These are phyloP conservation scores for Termitomyces sp. DNA, from an alignment of 1,284 basidiomycete genomes.

Conservation along the genomic window DNA sequence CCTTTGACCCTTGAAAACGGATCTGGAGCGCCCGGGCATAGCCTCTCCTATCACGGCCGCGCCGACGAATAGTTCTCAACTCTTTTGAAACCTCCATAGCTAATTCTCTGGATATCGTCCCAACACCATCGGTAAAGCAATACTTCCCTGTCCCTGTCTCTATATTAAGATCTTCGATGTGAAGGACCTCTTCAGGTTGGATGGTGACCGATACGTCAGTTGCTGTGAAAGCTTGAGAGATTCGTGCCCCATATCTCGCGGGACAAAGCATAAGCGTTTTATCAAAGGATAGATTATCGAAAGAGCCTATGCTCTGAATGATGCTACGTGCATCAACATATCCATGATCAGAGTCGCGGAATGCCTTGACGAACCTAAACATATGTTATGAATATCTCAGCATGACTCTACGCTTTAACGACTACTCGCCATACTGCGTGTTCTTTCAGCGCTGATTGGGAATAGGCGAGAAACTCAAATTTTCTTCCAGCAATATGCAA, in stretches of 20 bases:
- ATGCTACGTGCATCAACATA: constrained; percentile 42
- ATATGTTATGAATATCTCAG: neutral
- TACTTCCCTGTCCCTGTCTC: constrained; percentile 27
- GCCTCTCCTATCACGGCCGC: constrained; percentile 28
- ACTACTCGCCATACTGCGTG: constrained; percentile 36
- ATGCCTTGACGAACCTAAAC: constrained; percentile 43
- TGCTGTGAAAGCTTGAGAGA: constrained; percentile 70
- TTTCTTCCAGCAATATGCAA: constrained; percentile 43
- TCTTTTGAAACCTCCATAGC: constrained; percentile 48
- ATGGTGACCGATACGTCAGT: constrained; percentile 56
- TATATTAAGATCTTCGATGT: constrained; percentile 40
- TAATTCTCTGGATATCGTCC: constrained; percentile 57
- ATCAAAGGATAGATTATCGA: constrained; percentile 42
- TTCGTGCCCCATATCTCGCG: constrained; percentile 64
- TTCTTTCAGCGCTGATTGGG: constrained; percentile 48
- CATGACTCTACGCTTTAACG: neutral
- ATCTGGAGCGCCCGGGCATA: constrained; percentile 53
- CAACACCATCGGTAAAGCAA: constrained; percentile 67
- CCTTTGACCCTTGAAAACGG: constrained; percentile 57
- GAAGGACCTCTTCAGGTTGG: constrained; percentile 46
- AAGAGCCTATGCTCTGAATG: constrained; percentile 48
- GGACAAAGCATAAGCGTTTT: constrained; percentile 49
- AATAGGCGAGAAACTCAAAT: constrained; percentile 55
- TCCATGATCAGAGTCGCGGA: constrained; percentile 28
- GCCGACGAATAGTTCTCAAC: constrained; percentile 33